phyloP scores from a whole-genome alignment of 1,284 basidiomycete species.

The Rhodotorula sp. region DNA sequence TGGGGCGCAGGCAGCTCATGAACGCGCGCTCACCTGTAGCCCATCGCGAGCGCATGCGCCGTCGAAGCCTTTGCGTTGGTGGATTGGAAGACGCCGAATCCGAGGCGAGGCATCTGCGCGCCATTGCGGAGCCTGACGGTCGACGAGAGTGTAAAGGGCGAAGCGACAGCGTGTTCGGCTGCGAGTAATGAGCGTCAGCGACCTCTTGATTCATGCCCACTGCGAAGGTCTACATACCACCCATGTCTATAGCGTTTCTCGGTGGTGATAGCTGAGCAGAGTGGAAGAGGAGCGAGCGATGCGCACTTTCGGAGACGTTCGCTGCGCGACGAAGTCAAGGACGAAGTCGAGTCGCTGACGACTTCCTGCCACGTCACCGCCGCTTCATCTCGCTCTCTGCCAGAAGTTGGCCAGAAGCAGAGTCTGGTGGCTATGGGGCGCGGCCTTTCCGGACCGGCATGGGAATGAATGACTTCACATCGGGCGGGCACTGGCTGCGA shows the following conservation, averaged over 20 bases:
- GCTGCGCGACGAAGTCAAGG: no score
- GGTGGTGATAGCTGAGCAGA: background rate
- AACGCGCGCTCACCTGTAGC: constrained; percentile 56
- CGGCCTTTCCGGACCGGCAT: no score
- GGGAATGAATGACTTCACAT: no score
- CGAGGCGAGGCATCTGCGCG: constrained; percentile 65
- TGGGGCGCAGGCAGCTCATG: background rate
- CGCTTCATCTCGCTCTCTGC: no score
- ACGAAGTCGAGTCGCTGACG: no score
- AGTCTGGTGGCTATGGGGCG: no score
- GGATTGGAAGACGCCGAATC: constrained; percentile 78
- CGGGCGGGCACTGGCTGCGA: no score
- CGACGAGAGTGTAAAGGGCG: constrained; percentile 7
- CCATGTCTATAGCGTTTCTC: background rate
- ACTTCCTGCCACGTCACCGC: no score
- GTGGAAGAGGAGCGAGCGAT: background rate
- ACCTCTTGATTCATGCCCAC: no score
- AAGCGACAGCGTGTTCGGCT: constrained; percentile 24
- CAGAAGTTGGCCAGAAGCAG: no score
- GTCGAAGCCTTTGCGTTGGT: constrained; percentile 58
- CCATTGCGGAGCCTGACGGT: constrained; percentile 30
- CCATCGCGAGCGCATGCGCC: constrained; percentile 68
- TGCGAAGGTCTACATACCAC: background rate
- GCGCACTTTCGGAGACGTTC: background rate
- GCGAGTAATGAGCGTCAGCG: background rate